phyloP scores from a whole-genome alignment of 306 rosid genomes.

The Castanea mollissima region DNA sequence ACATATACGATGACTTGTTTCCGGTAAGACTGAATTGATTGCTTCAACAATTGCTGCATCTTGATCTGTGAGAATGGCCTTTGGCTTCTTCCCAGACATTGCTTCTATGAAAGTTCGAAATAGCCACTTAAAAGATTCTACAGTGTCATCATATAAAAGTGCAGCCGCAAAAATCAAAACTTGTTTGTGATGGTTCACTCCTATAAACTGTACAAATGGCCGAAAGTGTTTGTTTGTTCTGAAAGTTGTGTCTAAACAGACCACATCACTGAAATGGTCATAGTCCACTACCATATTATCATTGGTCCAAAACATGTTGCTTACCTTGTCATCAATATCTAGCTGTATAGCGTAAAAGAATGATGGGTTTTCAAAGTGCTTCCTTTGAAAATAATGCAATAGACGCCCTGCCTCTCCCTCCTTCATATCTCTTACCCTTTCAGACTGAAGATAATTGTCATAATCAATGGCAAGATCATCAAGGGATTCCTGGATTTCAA shows the following conservation, averaged over 20 bases:
- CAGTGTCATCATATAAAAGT: slow-evolving; percentile 48
- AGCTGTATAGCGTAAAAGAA: slow-evolving; percentile 52
- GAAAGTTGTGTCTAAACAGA: slow-evolving; percentile 54
- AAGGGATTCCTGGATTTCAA: slow-evolving; percentile 36
- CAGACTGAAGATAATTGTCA: slow-evolving; percentile 47
- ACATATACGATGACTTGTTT: slow-evolving; percentile 41
- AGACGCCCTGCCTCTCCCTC: slow-evolving; percentile 60
- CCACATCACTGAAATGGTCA: slow-evolving; percentile 57
- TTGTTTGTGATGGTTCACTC: slow-evolving; percentile 61
- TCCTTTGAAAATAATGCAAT: slow-evolving; percentile 63
- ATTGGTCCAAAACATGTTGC: slow-evolving; percentile 66
- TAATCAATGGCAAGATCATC: slow-evolving; percentile 34
- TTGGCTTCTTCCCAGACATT: slow-evolving; percentile 63
- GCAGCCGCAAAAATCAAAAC: slow-evolving; percentile 52
- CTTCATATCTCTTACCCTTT: slow-evolving; percentile 50
- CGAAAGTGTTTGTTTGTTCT: slow-evolving; percentile 39
- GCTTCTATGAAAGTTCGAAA: slow-evolving; percentile 44
- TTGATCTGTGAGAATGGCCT: slow-evolving; percentile 56
- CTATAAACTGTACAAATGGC: slow-evolving; percentile 61
- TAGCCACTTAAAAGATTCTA: slow-evolving; percentile 57
- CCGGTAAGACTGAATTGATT: slow-evolving; percentile 45
- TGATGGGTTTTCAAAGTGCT: slow-evolving; percentile 61
- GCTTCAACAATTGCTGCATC: slow-evolving; percentile 61
- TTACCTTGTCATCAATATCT: slow-evolving; percentile 61
- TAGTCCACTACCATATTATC: slow-evolving; percentile 59